Percentiles rank a stretch among this genome's conserved stretches.
Evolutionary conservation across 306 rosid genomes (phyloP).

Genomic region (Bauhinia variegata): DNA sequence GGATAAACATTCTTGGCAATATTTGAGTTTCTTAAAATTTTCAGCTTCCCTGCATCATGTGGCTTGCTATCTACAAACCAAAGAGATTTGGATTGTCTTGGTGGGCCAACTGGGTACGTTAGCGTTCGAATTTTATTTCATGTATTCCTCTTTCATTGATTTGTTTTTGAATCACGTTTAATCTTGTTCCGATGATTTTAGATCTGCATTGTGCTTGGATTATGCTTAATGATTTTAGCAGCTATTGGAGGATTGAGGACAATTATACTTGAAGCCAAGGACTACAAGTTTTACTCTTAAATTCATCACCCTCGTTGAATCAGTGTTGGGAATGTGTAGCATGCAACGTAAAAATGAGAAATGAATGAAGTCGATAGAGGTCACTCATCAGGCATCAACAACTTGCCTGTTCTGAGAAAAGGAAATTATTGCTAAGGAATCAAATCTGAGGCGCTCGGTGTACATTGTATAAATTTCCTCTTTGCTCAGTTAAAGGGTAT

Average conservation of each 20-base stretch:
- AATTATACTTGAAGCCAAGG: conserved; percentile 54
- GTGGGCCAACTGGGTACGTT: conserved; percentile 68
- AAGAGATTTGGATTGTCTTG: conserved; percentile 64
- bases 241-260: conserved; percentile 74
- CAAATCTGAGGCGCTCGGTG: background rate
- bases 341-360: no score
- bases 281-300: conserved; percentile 74
- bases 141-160: background rate
- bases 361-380: background rate
- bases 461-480: no score
- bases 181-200: conserved; percentile 35
- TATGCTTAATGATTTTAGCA: conserved; percentile 60
- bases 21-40: no score
- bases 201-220: conserved; percentile 72
- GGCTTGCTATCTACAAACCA: conserved; percentile 73
- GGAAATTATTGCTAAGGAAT: background rate
- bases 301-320: background rate
- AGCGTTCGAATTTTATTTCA: background rate
- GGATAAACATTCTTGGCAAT: no score
- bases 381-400: background rate
- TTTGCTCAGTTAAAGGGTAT: background rate
- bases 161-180: background rate
- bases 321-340: background rate
- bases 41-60: conserved; percentile 84
- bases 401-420: background rate